These are phyloP conservation scores for Kregervanrija pseudodelftensis DNA, from an alignment of 805 yeast species.

Conservation along the genomic window DNA sequence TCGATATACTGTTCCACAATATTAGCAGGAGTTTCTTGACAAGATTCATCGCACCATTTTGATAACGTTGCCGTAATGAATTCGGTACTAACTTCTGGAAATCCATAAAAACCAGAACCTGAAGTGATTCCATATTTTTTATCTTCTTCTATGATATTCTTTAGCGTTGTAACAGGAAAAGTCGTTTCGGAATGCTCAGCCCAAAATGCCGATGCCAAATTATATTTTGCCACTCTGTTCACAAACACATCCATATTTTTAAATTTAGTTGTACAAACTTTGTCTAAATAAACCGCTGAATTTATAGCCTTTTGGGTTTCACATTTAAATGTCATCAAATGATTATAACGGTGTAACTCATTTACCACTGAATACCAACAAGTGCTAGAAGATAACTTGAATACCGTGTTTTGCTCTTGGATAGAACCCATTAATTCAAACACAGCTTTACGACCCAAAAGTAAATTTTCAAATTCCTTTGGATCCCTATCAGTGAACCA, in stretches of 20 bases:
- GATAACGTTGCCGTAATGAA: conserved; percentile 35
- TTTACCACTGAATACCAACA: conserved; percentile 20
- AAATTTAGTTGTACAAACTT: conserved; percentile 25
- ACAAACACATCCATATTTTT: conserved; percentile 10
- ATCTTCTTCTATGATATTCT: conserved; percentile 22
- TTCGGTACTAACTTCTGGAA: neutral
- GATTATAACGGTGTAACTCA: conserved; percentile 39
- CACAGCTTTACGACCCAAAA: conserved; percentile 35
- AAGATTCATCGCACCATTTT: conserved; percentile 66
- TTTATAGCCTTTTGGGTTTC: conserved; percentile 46
- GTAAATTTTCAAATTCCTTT: conserved; percentile 33
- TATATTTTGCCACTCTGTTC: conserved; percentile 30
- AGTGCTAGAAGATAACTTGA: neutral
- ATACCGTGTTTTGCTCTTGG: neutral
- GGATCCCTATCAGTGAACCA: conserved; percentile 36
- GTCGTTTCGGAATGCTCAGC: conserved; percentile 42
- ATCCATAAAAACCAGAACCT: too few relatives aligned
- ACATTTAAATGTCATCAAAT: conserved; percentile 30
- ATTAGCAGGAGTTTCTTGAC: conserved; percentile 55
- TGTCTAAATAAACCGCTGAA: conserved; percentile 38
- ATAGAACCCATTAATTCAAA: conserved; percentile 22
- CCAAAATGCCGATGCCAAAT: conserved; percentile 63
- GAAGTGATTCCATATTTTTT: neutral
- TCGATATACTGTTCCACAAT: conserved; percentile 54
- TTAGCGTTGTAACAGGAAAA: conserved; percentile 50